phyloP scores from a whole-genome alignment of 768 basidiomycete species.

The Lactifluus rugatus region DNA sequence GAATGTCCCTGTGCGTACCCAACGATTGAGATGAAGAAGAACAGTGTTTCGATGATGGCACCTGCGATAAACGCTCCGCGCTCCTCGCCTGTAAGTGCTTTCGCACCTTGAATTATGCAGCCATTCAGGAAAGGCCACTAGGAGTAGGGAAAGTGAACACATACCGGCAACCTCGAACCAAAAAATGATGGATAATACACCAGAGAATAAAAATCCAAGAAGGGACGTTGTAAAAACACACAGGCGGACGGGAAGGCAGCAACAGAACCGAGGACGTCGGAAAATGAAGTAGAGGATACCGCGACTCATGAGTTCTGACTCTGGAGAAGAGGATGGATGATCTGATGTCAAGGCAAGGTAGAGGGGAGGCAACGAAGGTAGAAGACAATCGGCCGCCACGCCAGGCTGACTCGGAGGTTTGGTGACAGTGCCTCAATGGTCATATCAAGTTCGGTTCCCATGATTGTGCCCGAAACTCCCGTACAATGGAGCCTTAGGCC shows the following conservation, averaged over 20 bases:
- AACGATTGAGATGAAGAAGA: slow-evolving; percentile 44
- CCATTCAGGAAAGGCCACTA: slow-evolving; percentile 26
- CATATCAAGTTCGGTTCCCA: no score
- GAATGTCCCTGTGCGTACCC: slow-evolving; percentile 34
- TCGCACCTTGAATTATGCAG: slow-evolving; percentile 19
- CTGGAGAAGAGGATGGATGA: not conserved
- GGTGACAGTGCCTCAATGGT: no score
- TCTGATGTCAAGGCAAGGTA: no score
- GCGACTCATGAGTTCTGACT: slow-evolving; percentile 2
- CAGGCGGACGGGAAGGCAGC: slow-evolving; percentile 50
- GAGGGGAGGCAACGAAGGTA: no score
- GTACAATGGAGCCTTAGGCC: no score
- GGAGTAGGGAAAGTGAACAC: slow-evolving; percentile 23
- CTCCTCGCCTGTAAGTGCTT: slow-evolving; percentile 24
- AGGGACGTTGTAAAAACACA: slow-evolving; percentile 49
- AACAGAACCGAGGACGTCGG: slow-evolving; percentile 39
- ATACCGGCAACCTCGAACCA: slow-evolving; percentile 57
- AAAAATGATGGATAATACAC: slow-evolving; percentile 40
- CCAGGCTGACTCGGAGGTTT: no score
- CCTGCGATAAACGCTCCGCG: slow-evolving; percentile 38
- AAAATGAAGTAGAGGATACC: slow-evolving; percentile 17
- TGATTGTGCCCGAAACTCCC: no score
- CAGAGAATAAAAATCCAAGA: slow-evolving; percentile 45
- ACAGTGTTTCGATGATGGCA: slow-evolving; percentile 43
- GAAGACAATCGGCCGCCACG: no score